Percentiles rank a stretch among this genome's conserved stretches.
Conservation (phyloP, 2,329 filamentous ascomycete species). For the Hortaea werneckii region DNA sequence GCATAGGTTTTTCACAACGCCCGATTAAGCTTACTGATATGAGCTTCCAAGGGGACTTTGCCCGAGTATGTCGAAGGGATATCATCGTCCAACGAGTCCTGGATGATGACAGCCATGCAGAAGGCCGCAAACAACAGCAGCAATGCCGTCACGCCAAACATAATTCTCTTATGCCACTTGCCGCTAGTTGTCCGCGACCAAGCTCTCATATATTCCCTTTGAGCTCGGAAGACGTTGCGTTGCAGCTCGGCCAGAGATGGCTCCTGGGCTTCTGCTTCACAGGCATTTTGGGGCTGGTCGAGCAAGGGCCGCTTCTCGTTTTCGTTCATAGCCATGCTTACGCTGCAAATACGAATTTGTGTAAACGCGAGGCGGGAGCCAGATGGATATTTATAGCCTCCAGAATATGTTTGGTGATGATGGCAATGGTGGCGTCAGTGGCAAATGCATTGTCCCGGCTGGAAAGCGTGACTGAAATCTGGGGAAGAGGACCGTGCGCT, state of each 20-base stretch:
- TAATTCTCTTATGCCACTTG: constrained; percentile 22
- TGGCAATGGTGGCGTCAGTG: background rate
- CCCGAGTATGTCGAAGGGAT: constrained; percentile 9
- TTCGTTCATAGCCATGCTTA: constrained; percentile 7
- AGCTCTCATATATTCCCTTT: constrained; percentile 23
- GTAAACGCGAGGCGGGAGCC: background rate
- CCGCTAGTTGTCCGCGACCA: constrained; percentile 23
- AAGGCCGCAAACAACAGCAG: constrained; percentile 18
- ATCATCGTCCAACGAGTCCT: constrained; percentile 16
- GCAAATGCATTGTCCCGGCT: background rate
- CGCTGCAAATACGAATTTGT: background rate
- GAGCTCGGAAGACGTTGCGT: constrained; percentile 20
- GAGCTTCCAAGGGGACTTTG: constrained; percentile 72
- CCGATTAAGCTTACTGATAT: constrained; percentile 71
- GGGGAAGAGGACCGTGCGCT: too few species aligned
- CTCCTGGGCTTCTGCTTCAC: constrained; percentile 6
- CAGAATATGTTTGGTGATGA: background rate
- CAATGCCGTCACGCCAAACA: constrained; percentile 19
- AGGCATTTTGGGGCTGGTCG: background rate
- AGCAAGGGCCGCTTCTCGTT: constrained; percentile 22
- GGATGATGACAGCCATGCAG: constrained; percentile 15
- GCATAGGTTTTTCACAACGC: too few species aligned
- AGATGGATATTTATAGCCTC: background rate
- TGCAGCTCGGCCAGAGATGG: constrained; percentile 21
- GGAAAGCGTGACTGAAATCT: too few species aligned